Conservation (phyloP, 352 stramenopile species). For the Phytophthora chlamydospora region DNA sequence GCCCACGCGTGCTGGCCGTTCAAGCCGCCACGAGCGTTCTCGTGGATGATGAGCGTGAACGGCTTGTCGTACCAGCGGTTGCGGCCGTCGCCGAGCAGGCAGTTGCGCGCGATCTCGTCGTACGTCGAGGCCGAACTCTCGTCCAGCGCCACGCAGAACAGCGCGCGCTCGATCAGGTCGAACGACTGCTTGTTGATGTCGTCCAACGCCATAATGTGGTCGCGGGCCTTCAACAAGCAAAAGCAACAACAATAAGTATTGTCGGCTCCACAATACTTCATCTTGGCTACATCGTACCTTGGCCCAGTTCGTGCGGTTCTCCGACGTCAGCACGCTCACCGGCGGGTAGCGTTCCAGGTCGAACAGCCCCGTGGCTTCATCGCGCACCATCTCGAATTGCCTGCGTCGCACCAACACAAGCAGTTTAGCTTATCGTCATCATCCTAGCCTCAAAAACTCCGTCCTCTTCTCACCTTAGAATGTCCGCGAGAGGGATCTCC, state of each 20-base stretch:
- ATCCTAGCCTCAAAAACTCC: background rate
- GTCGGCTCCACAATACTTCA: background rate
- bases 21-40: conserved; percentile 95
- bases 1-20: conserved; percentile 98
- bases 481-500: conserved; percentile 74
- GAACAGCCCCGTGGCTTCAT: conserved; percentile 87
- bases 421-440: background rate
- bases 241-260: conserved; percentile 2
- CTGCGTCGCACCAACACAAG: conserved; percentile 26
- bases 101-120: conserved; percentile 88
- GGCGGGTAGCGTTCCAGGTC: conserved; percentile 87
- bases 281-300: conserved; percentile 58
- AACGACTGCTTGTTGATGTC: conserved; percentile 91
- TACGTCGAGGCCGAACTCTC: conserved; percentile 84
- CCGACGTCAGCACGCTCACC: conserved; percentile 94
- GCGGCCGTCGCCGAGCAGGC: conserved; percentile 86
- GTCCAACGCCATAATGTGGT: conserved; percentile 87
- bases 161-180: conserved; percentile 91
- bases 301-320: conserved; percentile 95
- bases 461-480: conserved; percentile 52
- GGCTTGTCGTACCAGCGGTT: conserved; percentile 99
- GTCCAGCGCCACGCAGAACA: conserved; percentile 94
- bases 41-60: conserved; percentile 96
- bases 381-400: conserved; percentile 85
- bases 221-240: conserved; percentile 50